Evolutionary conservation across 208 protist genomes (phyloP).

Genomic region (Porcisia hertigi): DNA sequence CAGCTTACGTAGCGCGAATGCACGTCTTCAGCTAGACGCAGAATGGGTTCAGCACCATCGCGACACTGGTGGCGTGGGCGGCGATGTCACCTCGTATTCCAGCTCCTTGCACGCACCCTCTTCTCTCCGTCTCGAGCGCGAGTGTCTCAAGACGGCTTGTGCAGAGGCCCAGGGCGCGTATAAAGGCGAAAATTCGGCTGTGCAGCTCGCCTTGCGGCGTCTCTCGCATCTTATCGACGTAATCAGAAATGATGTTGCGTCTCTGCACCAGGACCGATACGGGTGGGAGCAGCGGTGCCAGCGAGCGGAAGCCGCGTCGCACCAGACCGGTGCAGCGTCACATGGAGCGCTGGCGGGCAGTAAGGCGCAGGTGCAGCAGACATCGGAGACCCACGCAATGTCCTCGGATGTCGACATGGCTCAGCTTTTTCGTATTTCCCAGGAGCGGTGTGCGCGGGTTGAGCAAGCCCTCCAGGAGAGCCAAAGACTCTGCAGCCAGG

Average conservation of each 20-base stretch:
- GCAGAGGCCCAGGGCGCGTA: constrained; percentile 9
- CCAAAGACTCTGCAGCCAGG: constrained; percentile 27
- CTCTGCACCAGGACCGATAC: background rate
- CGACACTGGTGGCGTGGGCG: background rate
- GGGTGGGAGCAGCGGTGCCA: constrained; percentile 15
- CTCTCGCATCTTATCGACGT: background rate
- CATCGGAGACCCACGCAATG: background rate
- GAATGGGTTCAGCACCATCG: background rate
- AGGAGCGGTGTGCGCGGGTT: constrained; percentile 13
- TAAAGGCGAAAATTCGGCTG: background rate
- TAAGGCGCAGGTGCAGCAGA: constrained; percentile 9
- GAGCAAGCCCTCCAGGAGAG: constrained; percentile 14
- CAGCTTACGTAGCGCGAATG: constrained; percentile 13
- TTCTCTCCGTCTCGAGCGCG: background rate
- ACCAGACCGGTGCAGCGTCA: background rate
- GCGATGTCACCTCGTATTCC: background rate
- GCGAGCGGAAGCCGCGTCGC: background rate
- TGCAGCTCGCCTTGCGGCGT: background rate
- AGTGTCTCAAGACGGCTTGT: constrained; percentile 2
- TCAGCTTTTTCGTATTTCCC: background rate
- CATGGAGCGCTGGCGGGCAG: constrained; percentile 1
- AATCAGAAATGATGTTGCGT: background rate
- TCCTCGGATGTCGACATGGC: background rate
- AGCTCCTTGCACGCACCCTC: background rate
- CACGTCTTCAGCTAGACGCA: constrained; percentile 13